phyloP scores from a whole-genome alignment of 176 grass and related monocot genomes.

The Guadua angustifolia region DNA sequence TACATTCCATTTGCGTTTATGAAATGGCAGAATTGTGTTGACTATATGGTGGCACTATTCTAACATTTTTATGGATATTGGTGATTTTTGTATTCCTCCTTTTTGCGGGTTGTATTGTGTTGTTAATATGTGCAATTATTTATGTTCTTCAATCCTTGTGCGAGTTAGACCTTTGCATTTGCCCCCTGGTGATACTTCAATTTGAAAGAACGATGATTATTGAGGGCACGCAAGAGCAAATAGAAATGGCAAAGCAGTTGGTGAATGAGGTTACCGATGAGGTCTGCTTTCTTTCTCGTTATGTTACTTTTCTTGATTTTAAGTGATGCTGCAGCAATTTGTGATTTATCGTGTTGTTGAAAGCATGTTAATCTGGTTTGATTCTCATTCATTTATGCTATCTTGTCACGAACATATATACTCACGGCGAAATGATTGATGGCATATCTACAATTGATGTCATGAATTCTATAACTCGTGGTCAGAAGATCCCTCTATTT shows the following conservation, averaged over 20 bases:
- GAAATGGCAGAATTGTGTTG: background rate
- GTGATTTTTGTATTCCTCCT: background rate
- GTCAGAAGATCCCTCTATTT: too few relatives aligned
- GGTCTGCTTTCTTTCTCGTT: slow-evolving; percentile 54
- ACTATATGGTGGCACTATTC: background rate
- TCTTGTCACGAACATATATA: too few relatives aligned
- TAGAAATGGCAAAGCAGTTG: slow-evolving; percentile 92
- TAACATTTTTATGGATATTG: background rate
- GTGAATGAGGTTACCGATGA: slow-evolving; percentile 91
- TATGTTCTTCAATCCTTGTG: slow-evolving; percentile 35
- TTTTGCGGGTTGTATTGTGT: background rate
- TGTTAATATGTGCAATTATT: slow-evolving; percentile 38
- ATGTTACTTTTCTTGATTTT: slow-evolving; percentile 20
- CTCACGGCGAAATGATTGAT: too few relatives aligned
- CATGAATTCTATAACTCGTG: too few relatives aligned
- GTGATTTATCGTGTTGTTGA: slow-evolving; percentile 32
- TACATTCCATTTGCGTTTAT: background rate
- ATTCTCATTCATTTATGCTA: slow-evolving; percentile 28
- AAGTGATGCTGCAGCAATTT: slow-evolving; percentile 25
- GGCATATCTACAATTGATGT: too few relatives aligned
- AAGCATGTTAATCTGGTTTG: slow-evolving; percentile 22
- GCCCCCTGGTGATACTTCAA: slow-evolving; percentile 79
- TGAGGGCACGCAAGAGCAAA: slow-evolving; percentile 85
- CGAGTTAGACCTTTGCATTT: slow-evolving; percentile 93
- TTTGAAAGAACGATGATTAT: slow-evolving; percentile 93